These are phyloP conservation scores for Vitis hybrid DNA, from an alignment of 177 flowering plant genomes.

Conservation along the genomic window DNA sequence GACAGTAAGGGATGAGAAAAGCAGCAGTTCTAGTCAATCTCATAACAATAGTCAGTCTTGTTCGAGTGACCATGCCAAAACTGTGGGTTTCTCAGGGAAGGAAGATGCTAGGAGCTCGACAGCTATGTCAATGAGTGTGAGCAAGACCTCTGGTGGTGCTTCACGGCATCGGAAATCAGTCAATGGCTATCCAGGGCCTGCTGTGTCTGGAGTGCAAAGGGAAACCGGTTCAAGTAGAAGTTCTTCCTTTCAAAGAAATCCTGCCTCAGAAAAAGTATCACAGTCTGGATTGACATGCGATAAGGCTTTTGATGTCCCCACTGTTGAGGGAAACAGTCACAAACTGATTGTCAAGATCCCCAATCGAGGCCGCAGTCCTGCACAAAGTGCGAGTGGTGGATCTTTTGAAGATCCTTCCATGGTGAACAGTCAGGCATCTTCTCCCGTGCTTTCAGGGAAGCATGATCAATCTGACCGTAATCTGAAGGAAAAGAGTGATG, in stretches of 20 bases:
- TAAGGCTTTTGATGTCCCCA: slow-evolving; percentile 42
- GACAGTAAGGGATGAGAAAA: slow-evolving; percentile 65
- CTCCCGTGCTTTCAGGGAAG: slow-evolving; percentile 60
- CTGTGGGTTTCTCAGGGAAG: slow-evolving; percentile 42
- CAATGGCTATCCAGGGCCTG: slow-evolving; percentile 48
- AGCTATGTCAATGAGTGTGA: slow-evolving; percentile 50
- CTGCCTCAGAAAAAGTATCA: slow-evolving; percentile 45
- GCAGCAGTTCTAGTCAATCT: slow-evolving; percentile 88
- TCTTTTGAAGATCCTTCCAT: slow-evolving; percentile 53
- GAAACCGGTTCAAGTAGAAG: slow-evolving; percentile 46
- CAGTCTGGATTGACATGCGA: slow-evolving; percentile 46
- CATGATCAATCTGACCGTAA: slow-evolving; percentile 50
- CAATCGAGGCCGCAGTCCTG: slow-evolving; percentile 70
- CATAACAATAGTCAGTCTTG: slow-evolving; percentile 79
- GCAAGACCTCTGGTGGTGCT: slow-evolving; percentile 40
- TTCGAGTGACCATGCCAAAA: slow-evolving; percentile 70
- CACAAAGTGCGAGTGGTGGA: slow-evolving; percentile 50
- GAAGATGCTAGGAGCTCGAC: slow-evolving; percentile 78
- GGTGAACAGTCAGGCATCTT: slow-evolving; percentile 53
- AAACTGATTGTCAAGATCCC: slow-evolving; percentile 80
- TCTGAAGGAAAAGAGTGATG: slow-evolving; percentile 45
- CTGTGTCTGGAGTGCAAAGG: slow-evolving; percentile 44
- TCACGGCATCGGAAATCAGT: slow-evolving; percentile 60
- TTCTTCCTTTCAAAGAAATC: slow-evolving; percentile 35
- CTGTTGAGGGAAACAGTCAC: slow-evolving; percentile 53